These are phyloP conservation scores for Pyricularia pennisetigena DNA, from an alignment of 2,329 filamentous ascomycete genomes.

Conservation along the genomic window DNA sequence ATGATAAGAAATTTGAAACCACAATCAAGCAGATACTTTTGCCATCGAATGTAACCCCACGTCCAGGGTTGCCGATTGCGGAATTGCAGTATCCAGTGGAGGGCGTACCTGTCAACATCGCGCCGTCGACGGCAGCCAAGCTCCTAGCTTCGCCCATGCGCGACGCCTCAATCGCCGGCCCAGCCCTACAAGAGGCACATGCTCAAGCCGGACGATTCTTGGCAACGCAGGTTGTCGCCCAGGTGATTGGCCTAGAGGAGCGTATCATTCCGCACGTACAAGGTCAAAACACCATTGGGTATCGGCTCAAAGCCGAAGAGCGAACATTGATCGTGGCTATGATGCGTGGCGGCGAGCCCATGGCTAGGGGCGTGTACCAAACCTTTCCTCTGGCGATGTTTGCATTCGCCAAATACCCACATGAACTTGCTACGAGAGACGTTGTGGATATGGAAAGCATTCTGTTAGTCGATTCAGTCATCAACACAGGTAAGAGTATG, in stretches of 20 bases:
- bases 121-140: slow-evolving; percentile 20
- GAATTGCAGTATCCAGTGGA: no score
- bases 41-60: no score
- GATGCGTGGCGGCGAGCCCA: background rate
- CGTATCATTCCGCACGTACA: slow-evolving; percentile 42
- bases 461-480: background rate
- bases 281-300: background rate
- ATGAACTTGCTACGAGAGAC: background rate
- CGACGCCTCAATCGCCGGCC: slow-evolving; percentile 34
- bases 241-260: slow-evolving; percentile 38
- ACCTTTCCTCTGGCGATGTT: background rate
- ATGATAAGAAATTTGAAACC: no score
- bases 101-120: no score
- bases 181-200: slow-evolving; percentile 37
- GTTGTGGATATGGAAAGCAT: background rate
- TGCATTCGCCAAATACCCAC: background rate
- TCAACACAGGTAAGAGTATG: background rate
- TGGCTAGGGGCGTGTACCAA: background rate
- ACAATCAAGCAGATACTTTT: no score
- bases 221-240: slow-evolving; percentile 34
- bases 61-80: no score
- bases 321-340: background rate
- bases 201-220: slow-evolving; percentile 40
- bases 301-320: background rate
- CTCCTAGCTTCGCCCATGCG: slow-evolving; percentile 44